Base-by-base conservation (phyloP, 768 basidiomycete species). In the Plicaturopsis crispa region DNA sequence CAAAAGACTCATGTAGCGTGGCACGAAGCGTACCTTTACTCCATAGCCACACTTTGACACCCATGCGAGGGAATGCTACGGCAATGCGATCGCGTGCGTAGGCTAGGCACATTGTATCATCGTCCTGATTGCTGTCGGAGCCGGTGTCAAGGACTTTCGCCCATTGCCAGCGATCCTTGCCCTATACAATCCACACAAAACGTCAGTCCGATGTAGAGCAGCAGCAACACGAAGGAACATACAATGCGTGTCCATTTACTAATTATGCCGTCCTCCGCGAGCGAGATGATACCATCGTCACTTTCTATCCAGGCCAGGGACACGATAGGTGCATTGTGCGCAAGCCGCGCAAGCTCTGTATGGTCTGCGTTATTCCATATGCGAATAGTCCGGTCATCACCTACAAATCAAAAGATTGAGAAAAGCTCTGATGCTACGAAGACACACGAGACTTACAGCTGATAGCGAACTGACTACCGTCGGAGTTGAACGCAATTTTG, bases 21-120 rank as follows among this genome's bases (percentile, higher is more conserved):
- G 19, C 17, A 21, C 18, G 18, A 11, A 6, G 26, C 56, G 20
- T 31, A 80, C 80, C 78, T 59, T 73, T 72, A 33, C 58, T 61
- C 67, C 68, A 73, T 41, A 74, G 53, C 79, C 80, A 82, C n/a
- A 81, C 66, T 42, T 73, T 78, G 30, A 82, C 77, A 2, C 77
- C 78, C 30, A 58, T 47, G n/a, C 61, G 57, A 23, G 77, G 75
- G 40, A 74, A 75, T 16, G 78, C 73, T 14, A 83, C 70, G 1
- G 80, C 80, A 43, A 83, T 73, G 24, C 70, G 63, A 54, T 78
- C 77, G 17, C 68, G 67, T 36, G 52, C 46, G 51, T 73, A 78
- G 1, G 76, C 76, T 46, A 83, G 61, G 52, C 73, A 75, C 14
- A 68, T 53, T 30, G 64, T 59, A 24, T 65, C 70, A 58, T 57